Evolutionary conservation across 2,329 filamentous ascomycete species (phyloP), one percentile per base, ranked within the genome.

Genomic region (Aspergillus terreus): DNA sequence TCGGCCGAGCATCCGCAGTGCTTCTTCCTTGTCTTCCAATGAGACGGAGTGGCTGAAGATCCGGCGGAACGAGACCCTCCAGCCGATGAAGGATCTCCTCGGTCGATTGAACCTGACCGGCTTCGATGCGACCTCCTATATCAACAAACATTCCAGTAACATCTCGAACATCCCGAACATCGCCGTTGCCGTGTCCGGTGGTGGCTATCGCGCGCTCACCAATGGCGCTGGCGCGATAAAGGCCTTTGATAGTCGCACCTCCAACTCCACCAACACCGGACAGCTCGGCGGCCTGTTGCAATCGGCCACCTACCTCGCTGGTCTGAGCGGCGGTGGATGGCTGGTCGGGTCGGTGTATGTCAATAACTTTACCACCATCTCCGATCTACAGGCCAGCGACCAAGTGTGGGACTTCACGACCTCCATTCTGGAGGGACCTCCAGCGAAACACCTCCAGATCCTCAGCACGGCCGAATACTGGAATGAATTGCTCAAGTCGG

Each of bases 171-270:
- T 86, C 23, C 85, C 85, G 0, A 88, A 85, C 59, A 84, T 95
- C 55, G 90, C 79, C 14, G 82, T 95, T 56, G 88, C 90, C 10
- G 76, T 88, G 42, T 94, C 89, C 0, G 90, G 90, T 11, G 91
- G 91, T 66, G 91, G 91, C 33, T 95, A 94, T 68, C 80, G 91
- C 51, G 90, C 91, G n/a, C 78, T 95, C 74, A 77, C 92, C 75
- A 92, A 88, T 64, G 90, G 89, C 35, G 91, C 86, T 14, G 91
- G 91, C 54, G 86, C 86, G 41, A 62, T 95, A 14, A 82, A 87
- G 27, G 91, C 90, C 0, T 92, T 90, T 58, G 91, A 96, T 68
- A 81, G 72, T 60, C 82, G 91, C 17, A 91, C 87, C 0, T 67
- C 76, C 0, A 82, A 82, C 50, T 76, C 84, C 2, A 87, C 82